These are phyloP conservation scores for Paramecium pentaurelia DNA, from an alignment of 73 alveolate genomes.

Conservation along the genomic window DNA sequence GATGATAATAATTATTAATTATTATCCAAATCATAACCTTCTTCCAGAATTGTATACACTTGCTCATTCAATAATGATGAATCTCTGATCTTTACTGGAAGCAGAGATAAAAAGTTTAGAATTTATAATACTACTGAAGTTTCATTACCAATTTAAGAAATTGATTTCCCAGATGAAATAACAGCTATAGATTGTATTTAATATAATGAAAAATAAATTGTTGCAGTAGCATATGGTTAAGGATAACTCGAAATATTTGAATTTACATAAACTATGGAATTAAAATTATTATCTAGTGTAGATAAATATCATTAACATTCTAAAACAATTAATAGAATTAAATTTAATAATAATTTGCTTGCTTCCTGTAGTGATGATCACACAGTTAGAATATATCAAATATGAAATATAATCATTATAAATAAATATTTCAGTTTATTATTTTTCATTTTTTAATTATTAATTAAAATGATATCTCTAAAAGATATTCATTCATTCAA, in stretches of 20 bases:
- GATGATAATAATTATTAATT: slow-evolving; percentile 62
- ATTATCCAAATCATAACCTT: slow-evolving; percentile 85
- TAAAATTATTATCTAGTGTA: background rate
- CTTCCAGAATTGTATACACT: slow-evolving; percentile 88
- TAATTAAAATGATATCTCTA: no score
- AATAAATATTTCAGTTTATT: background rate
- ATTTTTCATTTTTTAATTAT: background rate
- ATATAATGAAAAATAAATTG: background rate
- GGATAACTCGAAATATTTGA: slow-evolving; percentile 44
- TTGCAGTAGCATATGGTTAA: slow-evolving; percentile 39
- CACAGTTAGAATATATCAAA: slow-evolving; percentile 51
- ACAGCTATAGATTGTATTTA: slow-evolving; percentile 43
- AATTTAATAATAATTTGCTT: slow-evolving; percentile 31
- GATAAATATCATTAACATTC: slow-evolving; percentile 27
- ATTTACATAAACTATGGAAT: background rate
- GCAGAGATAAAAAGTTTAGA: slow-evolving; percentile 88
- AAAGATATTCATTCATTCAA: no score
- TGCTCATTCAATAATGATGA: slow-evolving; percentile 93
- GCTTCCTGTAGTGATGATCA: slow-evolving; percentile 61
- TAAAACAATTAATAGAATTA: slow-evolving; percentile 16
- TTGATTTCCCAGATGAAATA: background rate
- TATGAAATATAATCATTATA: background rate
- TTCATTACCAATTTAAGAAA: background rate
- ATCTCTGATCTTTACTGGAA: slow-evolving; percentile 83
- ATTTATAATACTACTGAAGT: slow-evolving; percentile 45